A percentile compares a stretch with the other conserved stretches of the same genome.
Evolutionary conservation across 768 basidiomycete species (phyloP).

Genomic region (Lentinula guzmanii): DNA sequence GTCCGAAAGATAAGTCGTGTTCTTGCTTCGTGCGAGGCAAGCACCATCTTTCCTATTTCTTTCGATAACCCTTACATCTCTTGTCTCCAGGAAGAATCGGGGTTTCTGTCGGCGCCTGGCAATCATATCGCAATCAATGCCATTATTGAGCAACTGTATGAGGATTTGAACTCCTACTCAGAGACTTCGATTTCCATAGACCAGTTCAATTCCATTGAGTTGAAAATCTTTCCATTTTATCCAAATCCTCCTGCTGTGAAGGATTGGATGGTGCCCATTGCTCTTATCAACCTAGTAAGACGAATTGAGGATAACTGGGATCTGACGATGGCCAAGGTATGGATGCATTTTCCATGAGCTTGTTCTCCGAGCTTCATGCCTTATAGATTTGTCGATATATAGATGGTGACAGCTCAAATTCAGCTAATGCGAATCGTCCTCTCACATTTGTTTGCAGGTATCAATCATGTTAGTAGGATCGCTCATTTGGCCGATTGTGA

Average conservation of each 20-base stretch:
- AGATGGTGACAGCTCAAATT: constrained; percentile 44
- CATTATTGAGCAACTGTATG: constrained; percentile 93
- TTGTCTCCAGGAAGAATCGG: constrained; percentile 69
- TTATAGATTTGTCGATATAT: constrained; percentile 70
- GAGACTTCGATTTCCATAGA: constrained; percentile 93
- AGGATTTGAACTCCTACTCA: constrained; percentile 95
- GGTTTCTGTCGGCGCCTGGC: constrained; percentile 72
- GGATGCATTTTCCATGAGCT: background rate
- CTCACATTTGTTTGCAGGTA: constrained; percentile 12
- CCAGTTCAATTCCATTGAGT: constrained; percentile 88
- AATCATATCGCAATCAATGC: constrained; percentile 66
- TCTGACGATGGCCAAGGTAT: constrained; percentile 82
- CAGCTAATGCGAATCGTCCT: background rate
- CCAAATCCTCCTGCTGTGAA: constrained; percentile 87
- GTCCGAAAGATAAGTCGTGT: constrained; percentile 94
- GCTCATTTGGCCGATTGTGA: constrained; percentile 91
- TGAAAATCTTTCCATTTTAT: constrained; percentile 96
- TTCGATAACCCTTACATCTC: constrained; percentile 2
- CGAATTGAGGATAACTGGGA: constrained; percentile 94
- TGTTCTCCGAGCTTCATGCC: background rate
- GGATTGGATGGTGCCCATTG: constrained; percentile 94
- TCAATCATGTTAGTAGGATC: constrained; percentile 86
- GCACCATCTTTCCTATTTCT: constrained; percentile 15
- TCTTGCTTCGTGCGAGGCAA: constrained; percentile 81
- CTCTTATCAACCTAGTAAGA: constrained; percentile 76